Evolutionary conservation across 768 basidiomycete species (phyloP).

Genomic region (Rhodotorula babjevae): DNA sequence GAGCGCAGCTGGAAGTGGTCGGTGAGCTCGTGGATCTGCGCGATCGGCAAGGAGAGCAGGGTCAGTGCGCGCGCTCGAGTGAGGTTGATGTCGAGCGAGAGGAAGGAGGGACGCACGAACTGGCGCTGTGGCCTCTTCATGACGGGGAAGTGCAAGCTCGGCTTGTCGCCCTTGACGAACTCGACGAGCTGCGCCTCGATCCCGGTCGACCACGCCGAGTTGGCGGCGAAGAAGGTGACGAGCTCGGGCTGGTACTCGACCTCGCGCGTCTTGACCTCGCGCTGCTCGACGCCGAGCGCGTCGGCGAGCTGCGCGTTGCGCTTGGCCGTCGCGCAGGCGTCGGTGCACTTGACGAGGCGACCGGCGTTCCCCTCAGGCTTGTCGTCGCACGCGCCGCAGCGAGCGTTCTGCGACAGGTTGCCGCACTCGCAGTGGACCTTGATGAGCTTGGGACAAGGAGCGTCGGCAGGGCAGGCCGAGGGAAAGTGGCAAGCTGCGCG

Average conservation of each 20-base stretch:
- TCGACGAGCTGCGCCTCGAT: constrained; percentile 68
- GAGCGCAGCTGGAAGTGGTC: constrained; percentile 74
- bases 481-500: constrained; percentile 84
- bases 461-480: constrained; percentile 69
- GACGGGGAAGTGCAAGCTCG: constrained; percentile 67
- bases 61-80: not conserved
- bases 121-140: constrained; percentile 75
- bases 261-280: constrained; percentile 50
- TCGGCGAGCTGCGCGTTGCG: constrained; percentile 84
- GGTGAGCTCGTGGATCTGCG: constrained; percentile 56
- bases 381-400: constrained; percentile 76
- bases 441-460: constrained; percentile 81
- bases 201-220: constrained; percentile 65
- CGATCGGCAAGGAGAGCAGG: not conserved
- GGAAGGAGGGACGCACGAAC: constrained; percentile 55
- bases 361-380: constrained; percentile 36
- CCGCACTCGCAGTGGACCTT: constrained; percentile 93
- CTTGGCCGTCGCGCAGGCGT: constrained; percentile 76
- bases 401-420: constrained; percentile 65
- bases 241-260: constrained; percentile 40
- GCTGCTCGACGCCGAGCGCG: constrained; percentile 73
- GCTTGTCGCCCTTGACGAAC: constrained; percentile 65
- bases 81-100: constrained; percentile 26
- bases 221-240: constrained; percentile 28
- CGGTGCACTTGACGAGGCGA: constrained; percentile 65